Base-by-base conservation (phyloP, 2,329 filamentous ascomycete species). In the Chalaropsis thielavioides region DNA sequence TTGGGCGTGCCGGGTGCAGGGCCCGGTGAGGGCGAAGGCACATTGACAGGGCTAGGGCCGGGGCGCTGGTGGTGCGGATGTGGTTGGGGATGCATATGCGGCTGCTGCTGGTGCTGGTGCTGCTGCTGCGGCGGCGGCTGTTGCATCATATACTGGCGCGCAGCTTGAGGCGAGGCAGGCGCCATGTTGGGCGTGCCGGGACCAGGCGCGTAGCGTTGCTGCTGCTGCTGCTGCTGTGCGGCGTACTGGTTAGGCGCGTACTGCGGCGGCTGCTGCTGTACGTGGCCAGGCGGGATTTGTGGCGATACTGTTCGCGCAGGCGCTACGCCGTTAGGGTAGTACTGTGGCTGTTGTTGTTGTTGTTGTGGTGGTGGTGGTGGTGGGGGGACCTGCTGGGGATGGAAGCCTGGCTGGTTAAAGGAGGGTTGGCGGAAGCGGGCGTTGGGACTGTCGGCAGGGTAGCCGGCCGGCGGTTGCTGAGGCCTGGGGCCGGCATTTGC, bases 291-390 rank as follows among this genome's bases (percentile, higher is more conserved):
- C 65, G 74, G 70, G 24, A 78, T 72, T 62, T 79, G 78, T 8
- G 77, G 78, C 43, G 79, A 77, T 70, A 79, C 76, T 27, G 74
- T 76, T 38, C 77, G 73, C 27, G 74, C 72, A 5, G 75, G 74
- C 68, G 77, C 72, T 10, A 71, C 73, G 15, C 80, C 80, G 60
- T 82, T 82, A 0, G 76, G 72, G 65, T 76, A 78, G 8, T 70
- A 71, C 70, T 63, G 65, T n/a, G 44, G 63, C 40, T 68, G 67
- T 24, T 66, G 64, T 17, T 64, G 67, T 22, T 58, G 64, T 10
- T 24, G 44, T 6, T 22, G 46, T 19, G 44, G 65, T 31, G 51
- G 62, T 40, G 66, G 67, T 22, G 61, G 66, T 27, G 61, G 46
- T 38, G 62, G 44, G 10, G 63, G 66, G 13, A 40, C 49, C 38